phyloP scores from a whole-genome alignment of 2,329 filamentous ascomycete genomes.

The Claviceps arundinis region DNA sequence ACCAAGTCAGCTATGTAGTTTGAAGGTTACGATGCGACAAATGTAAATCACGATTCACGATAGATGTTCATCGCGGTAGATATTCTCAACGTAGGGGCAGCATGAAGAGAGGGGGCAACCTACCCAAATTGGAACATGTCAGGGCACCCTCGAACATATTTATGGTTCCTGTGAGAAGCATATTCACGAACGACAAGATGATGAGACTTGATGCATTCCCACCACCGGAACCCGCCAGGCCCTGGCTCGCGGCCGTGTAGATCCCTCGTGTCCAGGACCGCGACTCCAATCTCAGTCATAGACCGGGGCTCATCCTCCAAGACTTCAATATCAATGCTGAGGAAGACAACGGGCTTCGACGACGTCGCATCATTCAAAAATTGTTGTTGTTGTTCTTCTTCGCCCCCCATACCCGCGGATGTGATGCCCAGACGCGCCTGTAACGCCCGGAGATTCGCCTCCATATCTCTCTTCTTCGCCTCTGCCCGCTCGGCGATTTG shows the following conservation, averaged over 20 bases:
- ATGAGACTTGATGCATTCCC: constrained; percentile 47
- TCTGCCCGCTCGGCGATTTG: not conserved
- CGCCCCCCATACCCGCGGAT: constrained; percentile 19
- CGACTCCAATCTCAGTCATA: constrained; percentile 78
- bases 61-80: not conserved
- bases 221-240: constrained; percentile 51
- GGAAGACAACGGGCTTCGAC: constrained; percentile 38
- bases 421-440: constrained; percentile 54
- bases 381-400: not conserved
- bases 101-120: constrained; percentile 11
- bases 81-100: not conserved
- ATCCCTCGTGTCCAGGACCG: constrained; percentile 58
- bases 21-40: not conserved
- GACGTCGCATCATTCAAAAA: not conserved
- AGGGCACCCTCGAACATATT: constrained; percentile 61
- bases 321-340: constrained; percentile 73
- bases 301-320: constrained; percentile 53
- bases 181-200: constrained; percentile 71
- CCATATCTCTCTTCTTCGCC: constrained; percentile 34
- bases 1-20: no score
- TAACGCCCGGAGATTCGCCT: constrained; percentile 43
- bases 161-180: constrained; percentile 47
- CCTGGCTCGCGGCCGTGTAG: constrained; percentile 46
- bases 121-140: constrained; percentile 65
- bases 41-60: not conserved